Base-by-base conservation (phyloP, 2,329 filamentous ascomycete species). In the Emericellopsis atlantica region DNA sequence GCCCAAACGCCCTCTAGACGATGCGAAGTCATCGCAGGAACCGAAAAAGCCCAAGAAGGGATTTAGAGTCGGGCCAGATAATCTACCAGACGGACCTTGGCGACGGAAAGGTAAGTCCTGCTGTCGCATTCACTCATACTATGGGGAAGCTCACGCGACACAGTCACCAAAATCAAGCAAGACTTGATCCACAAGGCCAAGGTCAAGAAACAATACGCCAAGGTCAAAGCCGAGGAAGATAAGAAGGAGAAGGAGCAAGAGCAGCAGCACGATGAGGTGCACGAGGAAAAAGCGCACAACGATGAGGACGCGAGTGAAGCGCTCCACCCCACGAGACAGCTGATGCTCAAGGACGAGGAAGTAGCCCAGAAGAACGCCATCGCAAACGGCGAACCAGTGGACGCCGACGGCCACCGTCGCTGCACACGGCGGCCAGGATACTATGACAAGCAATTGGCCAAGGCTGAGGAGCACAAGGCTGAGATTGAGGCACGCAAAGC, bases 101-200 rank as follows among this genome's bases (percentile, higher is more conserved):
- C 77, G 78, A 53, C 80, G 90, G 52, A 95, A 95, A 63, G 66
- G 70, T 73, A 51, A 43, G 57, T 50, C 36, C 39, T 35, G 14
- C 34, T 40, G 43, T 49, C 32, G 44, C 40, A 48, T 48, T 52
- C 50, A 40, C 40, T 44, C 40, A 38, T 12, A 34, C 38, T 4
- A 26, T 32, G 23, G n/a, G 4, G 16, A 31, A 15, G 12, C 16
- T 31, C 34, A 22, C 21, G 22, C 5, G 33, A 23, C 35, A 33
- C 53, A 90, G 85, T 84, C 43, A 79, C 85, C 60, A 90, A 90
- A 61, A 92, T 95, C 55, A 96, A 96, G 62, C 74, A 82, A 48
- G 77, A 84, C 49, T 67, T 95, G 42, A 95, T 96, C 52, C 78
- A 88, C 60, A 93, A 92, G 59, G 88, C 89, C 45, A 95, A 95